Base-by-base conservation (phyloP, 2,329 filamentous ascomycete genomes). In the Alternaria sp. region DNA sequence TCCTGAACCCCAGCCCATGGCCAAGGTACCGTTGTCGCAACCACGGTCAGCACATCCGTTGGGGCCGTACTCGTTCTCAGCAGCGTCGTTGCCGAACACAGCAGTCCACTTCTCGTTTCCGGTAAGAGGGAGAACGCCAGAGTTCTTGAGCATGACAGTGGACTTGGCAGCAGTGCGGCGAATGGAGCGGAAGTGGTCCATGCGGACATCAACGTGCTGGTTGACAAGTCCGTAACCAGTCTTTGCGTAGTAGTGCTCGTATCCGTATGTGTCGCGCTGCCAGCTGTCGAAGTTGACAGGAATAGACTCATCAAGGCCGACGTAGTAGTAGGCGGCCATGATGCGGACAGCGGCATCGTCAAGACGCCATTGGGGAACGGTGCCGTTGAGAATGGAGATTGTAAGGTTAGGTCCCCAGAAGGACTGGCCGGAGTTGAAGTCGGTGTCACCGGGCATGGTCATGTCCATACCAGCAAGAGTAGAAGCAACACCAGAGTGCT, bases 301-400 rank as follows among this genome's bases (percentile, higher is more conserved):
- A 24, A 83, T 80, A 39, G 80, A 75, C 42, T 76, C 76, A 57
- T 87, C 85, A 54, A 86, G 85, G 59, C 85, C 87, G 49, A 89
- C 87, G 68, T 86, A 86, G 77, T 87, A 90, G 76, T 86, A 89
- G 3, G 86, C 86, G 52, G 88, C 83, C 80, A 92, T 84, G 66
- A 91, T 96, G 69, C 95, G 89, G 78, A 93, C 90, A 5, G 88
- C 92, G 90, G 97, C 96, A 74, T 98, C 95, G 69, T 97, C 94
- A 9, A 98, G 77, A 51, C 94, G 88, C 86, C 91, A 96, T 68
- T 91, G 88, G 1, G 94, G 92, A 32, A 98, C 82, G 1, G 93
- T 97, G 36, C 94, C 94, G 74, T 98, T 97, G 68, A 96, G 79
- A 6, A 97, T 89, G 1, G 92, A 92, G 48, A 96, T 82, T 2